These are phyloP conservation scores for Oryza glumipatula DNA, from an alignment of 176 grass and related monocot genomes.

Conservation along the genomic window DNA sequence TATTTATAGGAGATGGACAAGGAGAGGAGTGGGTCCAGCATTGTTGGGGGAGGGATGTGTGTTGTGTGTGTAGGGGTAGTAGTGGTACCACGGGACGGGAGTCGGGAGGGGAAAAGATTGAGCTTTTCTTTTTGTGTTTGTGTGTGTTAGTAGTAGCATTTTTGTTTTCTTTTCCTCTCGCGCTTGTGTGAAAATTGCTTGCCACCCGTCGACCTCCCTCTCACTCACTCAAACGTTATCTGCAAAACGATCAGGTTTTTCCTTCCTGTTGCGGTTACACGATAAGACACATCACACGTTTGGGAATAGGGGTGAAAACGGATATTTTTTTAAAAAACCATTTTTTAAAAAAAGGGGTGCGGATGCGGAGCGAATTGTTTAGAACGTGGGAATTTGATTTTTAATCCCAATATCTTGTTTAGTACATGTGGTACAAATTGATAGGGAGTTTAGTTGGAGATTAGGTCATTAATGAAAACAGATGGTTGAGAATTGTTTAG, in stretches of 20 bases:
- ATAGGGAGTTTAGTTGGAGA: too few species aligned
- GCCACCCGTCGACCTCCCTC: background rate
- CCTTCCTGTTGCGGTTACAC: background rate
- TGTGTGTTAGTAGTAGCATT: background rate
- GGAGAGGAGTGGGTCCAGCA: slow-evolving; percentile 41
- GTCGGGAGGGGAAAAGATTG: background rate
- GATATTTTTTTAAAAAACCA: too few species aligned
- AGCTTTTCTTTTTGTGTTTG: too few species aligned
- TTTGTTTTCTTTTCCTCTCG: background rate
- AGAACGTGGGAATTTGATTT: too few species aligned
- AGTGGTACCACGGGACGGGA: background rate
- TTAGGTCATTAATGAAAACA: too few species aligned
- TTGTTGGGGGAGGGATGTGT: background rate
- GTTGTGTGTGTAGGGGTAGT: too few species aligned
- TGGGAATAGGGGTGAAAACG: too few species aligned
- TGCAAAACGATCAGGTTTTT: background rate
- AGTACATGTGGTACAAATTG: too few species aligned
- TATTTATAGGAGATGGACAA: slow-evolving; percentile 42
- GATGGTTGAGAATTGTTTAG: too few species aligned
- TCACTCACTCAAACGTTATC: background rate
- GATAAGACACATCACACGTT: background rate
- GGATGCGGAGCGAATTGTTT: too few species aligned
- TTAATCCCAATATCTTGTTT: too few species aligned
- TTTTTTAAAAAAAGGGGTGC: too few species aligned
- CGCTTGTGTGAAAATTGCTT: background rate